Conservation (phyloP, 1,139 yeast species). For the Candida dubliniensis region DNA sequence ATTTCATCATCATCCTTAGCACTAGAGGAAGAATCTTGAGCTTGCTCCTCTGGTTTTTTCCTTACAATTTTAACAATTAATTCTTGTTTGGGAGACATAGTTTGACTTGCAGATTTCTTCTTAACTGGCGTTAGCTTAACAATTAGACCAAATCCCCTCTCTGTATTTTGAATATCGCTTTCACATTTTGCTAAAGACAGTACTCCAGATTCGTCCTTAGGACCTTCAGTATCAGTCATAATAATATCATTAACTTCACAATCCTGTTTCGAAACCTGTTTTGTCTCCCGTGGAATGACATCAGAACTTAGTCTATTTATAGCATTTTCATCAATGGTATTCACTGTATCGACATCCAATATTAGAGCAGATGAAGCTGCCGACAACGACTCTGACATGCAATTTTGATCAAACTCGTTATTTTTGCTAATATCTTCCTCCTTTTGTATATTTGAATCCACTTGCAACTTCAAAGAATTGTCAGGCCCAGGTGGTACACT, state of each 20-base stretch:
- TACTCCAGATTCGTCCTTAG: background rate
- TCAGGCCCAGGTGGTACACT: background rate
- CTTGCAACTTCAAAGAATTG: background rate
- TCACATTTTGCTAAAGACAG: background rate
- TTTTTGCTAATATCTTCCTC: background rate
- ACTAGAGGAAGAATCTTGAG: background rate
- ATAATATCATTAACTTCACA: background rate
- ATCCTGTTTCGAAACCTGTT: background rate
- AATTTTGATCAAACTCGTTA: background rate
- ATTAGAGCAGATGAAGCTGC: too few species aligned
- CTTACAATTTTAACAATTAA: background rate
- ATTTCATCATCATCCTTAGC: conserved; percentile 9
- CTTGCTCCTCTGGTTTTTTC: background rate
- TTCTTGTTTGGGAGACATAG: too few species aligned
- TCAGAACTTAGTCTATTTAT: background rate
- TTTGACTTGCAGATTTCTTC: background rate
- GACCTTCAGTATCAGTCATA: too few species aligned
- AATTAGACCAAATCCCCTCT: background rate
- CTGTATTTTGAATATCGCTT: background rate
- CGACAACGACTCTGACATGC: too few species aligned
- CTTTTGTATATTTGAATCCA: background rate
- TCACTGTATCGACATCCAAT: too few species aligned
- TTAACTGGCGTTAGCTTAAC: background rate
- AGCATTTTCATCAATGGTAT: background rate
- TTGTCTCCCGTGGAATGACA: background rate